Conservation (phyloP, 805 yeast species). For the Starmera caribaea region DNA sequence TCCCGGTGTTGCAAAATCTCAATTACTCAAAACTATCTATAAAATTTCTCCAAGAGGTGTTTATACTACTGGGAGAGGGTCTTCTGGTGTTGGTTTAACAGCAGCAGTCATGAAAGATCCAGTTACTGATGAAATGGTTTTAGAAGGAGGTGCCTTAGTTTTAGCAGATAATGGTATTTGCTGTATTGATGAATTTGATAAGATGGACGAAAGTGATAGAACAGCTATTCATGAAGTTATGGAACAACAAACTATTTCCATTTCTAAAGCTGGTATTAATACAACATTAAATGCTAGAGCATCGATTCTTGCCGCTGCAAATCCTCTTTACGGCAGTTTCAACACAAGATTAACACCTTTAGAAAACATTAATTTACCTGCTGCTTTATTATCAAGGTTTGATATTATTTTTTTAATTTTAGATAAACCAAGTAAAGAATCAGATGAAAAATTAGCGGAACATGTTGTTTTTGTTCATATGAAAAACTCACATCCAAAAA, state of each 20-base stretch:
- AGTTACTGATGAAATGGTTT: constrained; percentile 96
- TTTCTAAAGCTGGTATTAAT: constrained; percentile 95
- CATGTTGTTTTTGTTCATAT: constrained; percentile 96
- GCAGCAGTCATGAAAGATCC: constrained; percentile 99
- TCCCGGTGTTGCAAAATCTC: constrained; percentile 99
- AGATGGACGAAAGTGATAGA: constrained; percentile 95
- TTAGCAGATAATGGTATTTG: constrained; percentile 96
- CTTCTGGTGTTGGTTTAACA: constrained; percentile 97
- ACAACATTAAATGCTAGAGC: constrained; percentile 94
- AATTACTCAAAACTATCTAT: constrained; percentile 79
- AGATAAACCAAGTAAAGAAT: constrained; percentile 73
- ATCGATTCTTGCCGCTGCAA: constrained; percentile 96
- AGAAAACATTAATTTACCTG: constrained; percentile 93
- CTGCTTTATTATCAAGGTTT: constrained; percentile 90
- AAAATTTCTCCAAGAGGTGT: constrained; percentile 95
- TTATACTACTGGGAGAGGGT: constrained; percentile 96
- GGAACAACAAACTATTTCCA: constrained; percentile 98
- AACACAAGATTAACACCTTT: constrained; percentile 85
- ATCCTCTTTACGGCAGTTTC: constrained; percentile 92
- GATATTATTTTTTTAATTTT: constrained; percentile 81
- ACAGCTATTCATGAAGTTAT: constrained; percentile 98
- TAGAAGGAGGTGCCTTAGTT: constrained; percentile 97
- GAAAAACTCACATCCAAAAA: constrained; percentile 79
- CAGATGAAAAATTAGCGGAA: constrained; percentile 78
- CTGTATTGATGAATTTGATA: constrained; percentile 98